A percentile compares a stretch with the other conserved stretches of the same genome.
Conservation (phyloP, 148 eudicot species). For the Rhododendron mucronatum region DNA sequence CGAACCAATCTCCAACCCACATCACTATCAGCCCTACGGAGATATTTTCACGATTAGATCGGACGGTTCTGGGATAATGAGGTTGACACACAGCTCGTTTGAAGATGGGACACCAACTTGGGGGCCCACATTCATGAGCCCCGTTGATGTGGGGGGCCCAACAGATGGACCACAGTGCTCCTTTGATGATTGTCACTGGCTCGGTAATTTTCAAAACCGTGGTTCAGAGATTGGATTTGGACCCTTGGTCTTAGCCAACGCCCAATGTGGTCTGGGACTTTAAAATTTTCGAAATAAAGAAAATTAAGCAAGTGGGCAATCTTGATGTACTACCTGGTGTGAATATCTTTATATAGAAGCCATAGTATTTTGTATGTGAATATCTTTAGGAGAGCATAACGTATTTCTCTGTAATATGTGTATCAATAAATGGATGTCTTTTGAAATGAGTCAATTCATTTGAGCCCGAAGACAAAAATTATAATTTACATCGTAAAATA, state of each 20-base stretch:
- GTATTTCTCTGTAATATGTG: not conserved
- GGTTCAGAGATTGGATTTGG: not conserved
- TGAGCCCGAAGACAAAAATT: too few relatives aligned
- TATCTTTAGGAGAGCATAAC: not conserved
- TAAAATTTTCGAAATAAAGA: not conserved
- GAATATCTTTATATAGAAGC: not conserved
- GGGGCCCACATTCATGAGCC: slow-evolving; percentile 47
- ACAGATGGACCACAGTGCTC: slow-evolving; percentile 37
- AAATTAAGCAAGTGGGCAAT: not conserved
- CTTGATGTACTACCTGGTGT: not conserved
- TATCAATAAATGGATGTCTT: not conserved
- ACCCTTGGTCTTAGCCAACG: not conserved
- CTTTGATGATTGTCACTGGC: slow-evolving; percentile 78
- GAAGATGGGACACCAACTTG: slow-evolving; percentile 95
- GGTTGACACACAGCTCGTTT: slow-evolving; percentile 75
- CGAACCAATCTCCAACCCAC: slow-evolving; percentile 84
- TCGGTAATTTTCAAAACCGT: slow-evolving; percentile 23
- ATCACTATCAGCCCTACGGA: slow-evolving; percentile 86
- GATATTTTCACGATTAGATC: slow-evolving; percentile 54
- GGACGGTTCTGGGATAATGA: slow-evolving; percentile 58
- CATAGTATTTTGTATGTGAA: not conserved
- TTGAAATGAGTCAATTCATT: too few relatives aligned
- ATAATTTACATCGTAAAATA: too few relatives aligned
- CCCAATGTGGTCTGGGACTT: slow-evolving; percentile 26
- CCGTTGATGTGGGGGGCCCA: slow-evolving; percentile 36